Evolutionary conservation across 176 grass and related monocot species (phyloP), one percentile per base, ranked within the genome.

Genomic region (Guadua angustifolia): DNA sequence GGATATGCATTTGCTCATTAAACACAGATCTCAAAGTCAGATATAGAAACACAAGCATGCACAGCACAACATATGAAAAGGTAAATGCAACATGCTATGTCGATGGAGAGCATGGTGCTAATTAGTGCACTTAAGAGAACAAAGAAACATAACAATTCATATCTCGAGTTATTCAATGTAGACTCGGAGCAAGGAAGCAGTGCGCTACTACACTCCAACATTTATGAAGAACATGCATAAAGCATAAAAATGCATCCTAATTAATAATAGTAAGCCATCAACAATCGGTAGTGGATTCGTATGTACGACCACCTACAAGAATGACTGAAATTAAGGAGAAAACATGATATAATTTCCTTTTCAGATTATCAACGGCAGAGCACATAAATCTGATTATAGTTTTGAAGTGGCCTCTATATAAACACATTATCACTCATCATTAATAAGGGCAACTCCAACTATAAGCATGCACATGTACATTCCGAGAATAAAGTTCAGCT

Each of bases 11-110:
- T 75, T 18, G 2, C 33, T 53, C 74, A 9, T 21, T 5, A 75
- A 66, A n/a, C n/a, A n/a, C n/a, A n/a, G n/a, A 26, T 12, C 33
- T 58, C 13, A 3, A 77, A 40, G 15, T 78, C 24, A 46, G 24
- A n/a, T n/a, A n/a, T n/a, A n/a, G n/a, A n/a, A 82, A 63, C 66
- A 79, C 29, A 61, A 49, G 51, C 21, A 71, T 21, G 29, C 51
- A 14, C 29, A 18, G 19, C 15, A 26, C 33, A 38, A 67, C 22
- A 76, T 56, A 59, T 59, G n/a, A 59, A 25, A 19, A 25, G 44
- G 25, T 77, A 78, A 58, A 75, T 22, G 13, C 59, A 75, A 75
- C 13, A 49, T 32, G 56, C 1, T 11, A 25, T 40, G 55, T 35
- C 57, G 5, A n/a, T 51, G 43, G 29, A 61, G 32, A 71, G 21